Base-by-base conservation (phyloP, 345 rosid species). In the Laguncularia racemosa region DNA sequence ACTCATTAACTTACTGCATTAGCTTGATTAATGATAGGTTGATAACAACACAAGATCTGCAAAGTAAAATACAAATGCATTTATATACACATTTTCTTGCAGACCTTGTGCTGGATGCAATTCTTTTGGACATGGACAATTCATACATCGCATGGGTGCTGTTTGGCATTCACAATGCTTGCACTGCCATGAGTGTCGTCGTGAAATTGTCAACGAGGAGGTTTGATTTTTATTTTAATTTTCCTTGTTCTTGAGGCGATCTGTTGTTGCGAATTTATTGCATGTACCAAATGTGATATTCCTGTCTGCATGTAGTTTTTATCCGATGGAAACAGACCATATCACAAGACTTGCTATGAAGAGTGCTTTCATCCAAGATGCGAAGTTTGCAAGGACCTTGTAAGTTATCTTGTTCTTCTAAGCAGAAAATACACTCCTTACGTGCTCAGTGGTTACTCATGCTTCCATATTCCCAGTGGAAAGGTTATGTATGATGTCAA, bases 321-420 rank as follows among this genome's bases (percentile, higher is more conserved):
- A 53, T 8, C 6, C 48, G 50, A 5, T 5, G 54, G 82, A 44
- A 75, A 78, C 58, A 80, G 67, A 18, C 97, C 95, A 33, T 89
- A 69, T 64, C 99, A 68, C 67, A 82, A 85, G 60, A 44, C 83
- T 57, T 89, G 99, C 79, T 76, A 79, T 58, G 88, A 80, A 81
- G 78, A 87, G 68, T 82, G 53, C 13, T 76, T 84, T 73, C 89
- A 85, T 68, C 99, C 91, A 48, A 85, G 59, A 71, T 93, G 99
- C 53, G 95, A 93, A 70, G 84, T 93, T 72, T 93, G 99, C 73
- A 68, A 55, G 33, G 67, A 82, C 67, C 84, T 71, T 47, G 99
- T 93, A 57, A 89, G 99, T 78, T 16, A 46, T 66, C 61, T 18
- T 56, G 11, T 4, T 4, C 40, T 33, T 33, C 40, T 4, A 1